These are phyloP conservation scores for Gastrolobium villosum DNA, from an alignment of 306 rosid genomes.

Conservation along the genomic window DNA sequence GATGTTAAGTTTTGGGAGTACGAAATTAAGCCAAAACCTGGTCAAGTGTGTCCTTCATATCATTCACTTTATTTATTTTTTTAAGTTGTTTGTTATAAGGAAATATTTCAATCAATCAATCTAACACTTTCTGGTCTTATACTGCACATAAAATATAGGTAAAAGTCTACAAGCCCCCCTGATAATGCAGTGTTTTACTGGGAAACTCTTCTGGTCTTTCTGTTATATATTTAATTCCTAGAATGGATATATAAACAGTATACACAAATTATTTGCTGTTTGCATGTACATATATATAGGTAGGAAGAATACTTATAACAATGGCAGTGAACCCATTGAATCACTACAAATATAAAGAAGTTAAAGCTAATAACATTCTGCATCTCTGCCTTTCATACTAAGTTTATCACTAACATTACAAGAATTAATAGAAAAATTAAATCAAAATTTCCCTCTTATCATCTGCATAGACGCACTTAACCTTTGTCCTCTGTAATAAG, in stretches of 20 bases:
- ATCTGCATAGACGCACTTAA: neutral
- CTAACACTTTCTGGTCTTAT: slow-evolving; percentile 30
- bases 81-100: neutral
- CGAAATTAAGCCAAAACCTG: slow-evolving; percentile 66
- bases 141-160: slow-evolving; percentile 25
- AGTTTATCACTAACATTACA: neutral
- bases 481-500: neutral
- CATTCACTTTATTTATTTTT: slow-evolving; percentile 8
- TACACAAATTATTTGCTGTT: slow-evolving; percentile 37
- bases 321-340: neutral
- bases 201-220: slow-evolving; percentile 21
- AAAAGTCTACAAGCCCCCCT: slow-evolving; percentile 3
- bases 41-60: slow-evolving; percentile 73
- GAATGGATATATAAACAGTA: slow-evolving; percentile 15
- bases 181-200: slow-evolving; percentile 10
- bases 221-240: slow-evolving; percentile 4
- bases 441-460: neutral
- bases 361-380: neutral
- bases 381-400: neutral
- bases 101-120: slow-evolving; percentile 21
- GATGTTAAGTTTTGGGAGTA: slow-evolving; percentile 98
- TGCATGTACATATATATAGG: slow-evolving; percentile 25
- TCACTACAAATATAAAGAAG: neutral
- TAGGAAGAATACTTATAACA: slow-evolving; percentile 4
- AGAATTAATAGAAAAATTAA: slow-evolving; percentile 14